Conservation (phyloP, 2,329 filamentous ascomycete genomes). For the Dendrostoma leiphaemia region DNA sequence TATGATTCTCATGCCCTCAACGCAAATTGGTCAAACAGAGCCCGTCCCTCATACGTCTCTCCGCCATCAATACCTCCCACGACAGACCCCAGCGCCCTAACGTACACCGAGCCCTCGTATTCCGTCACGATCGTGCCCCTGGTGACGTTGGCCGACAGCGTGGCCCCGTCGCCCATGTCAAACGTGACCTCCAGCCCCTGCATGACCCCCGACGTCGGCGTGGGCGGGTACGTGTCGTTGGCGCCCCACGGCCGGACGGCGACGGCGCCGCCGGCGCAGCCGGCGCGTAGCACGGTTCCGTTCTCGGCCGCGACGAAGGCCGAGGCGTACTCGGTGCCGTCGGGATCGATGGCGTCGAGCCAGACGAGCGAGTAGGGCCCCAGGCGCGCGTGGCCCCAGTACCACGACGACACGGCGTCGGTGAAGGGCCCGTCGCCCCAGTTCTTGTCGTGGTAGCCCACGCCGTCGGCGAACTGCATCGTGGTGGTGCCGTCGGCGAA, state of each 20-base stretch:
- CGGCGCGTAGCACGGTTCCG: constrained; percentile 16
- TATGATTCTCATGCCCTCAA: background rate
- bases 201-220: background rate
- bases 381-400: constrained; percentile 42
- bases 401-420: constrained; percentile 33
- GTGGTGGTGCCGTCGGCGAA: constrained; percentile 1
- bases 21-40: constrained; percentile 2
- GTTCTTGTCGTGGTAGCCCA: constrained; percentile 47
- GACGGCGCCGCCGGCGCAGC: background rate
- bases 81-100: background rate
- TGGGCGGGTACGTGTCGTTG: constrained; percentile 6
- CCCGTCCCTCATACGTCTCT: background rate
- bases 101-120: background rate
- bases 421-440: constrained; percentile 38
- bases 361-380: constrained; percentile 42
- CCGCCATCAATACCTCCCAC: background rate
- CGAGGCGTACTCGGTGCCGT: constrained; percentile 23
- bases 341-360: constrained; percentile 33
- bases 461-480: constrained; percentile 23
- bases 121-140: background rate
- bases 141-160: constrained; percentile 4
- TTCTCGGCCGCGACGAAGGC: constrained; percentile 29
- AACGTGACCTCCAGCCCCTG: constrained; percentile 5
- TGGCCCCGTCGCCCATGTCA: background rate
- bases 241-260: constrained; percentile 8